Conservation (phyloP, 805 yeast genomes). For the Kluyveromyces aestuarii region DNA sequence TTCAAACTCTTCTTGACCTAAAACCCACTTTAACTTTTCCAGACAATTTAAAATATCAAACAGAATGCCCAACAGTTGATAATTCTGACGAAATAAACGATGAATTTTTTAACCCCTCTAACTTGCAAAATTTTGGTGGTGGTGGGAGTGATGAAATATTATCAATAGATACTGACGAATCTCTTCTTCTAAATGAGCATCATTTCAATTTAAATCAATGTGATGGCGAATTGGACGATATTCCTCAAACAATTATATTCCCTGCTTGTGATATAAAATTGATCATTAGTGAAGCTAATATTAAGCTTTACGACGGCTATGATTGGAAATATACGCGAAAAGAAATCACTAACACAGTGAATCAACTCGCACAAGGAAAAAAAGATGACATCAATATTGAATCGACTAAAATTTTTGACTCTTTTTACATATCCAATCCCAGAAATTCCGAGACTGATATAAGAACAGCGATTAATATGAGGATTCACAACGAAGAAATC, state of each 20-base stretch:
- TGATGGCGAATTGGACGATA: neutral
- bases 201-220: slow-evolving; percentile 9
- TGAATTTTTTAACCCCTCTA: slow-evolving; percentile 13
- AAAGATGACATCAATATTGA: slow-evolving; percentile 5
- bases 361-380: slow-evolving; percentile 39
- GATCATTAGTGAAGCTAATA: slow-evolving; percentile 24
- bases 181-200: slow-evolving; percentile 10
- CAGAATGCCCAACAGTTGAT: slow-evolving; percentile 26
- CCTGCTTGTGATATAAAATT: neutral
- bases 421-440: slow-evolving; percentile 63
- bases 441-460: slow-evolving; percentile 33
- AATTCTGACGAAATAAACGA: slow-evolving; percentile 34
- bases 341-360: slow-evolving; percentile 56
- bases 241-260: neutral
- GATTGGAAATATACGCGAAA: slow-evolving; percentile 80
- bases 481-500: slow-evolving; percentile 32
- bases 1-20: slow-evolving; percentile 61
- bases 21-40: slow-evolving; percentile 56
- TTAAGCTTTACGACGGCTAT: slow-evolving; percentile 76
- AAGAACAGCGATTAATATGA: slow-evolving; percentile 46
- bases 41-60: slow-evolving; percentile 50
- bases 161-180: slow-evolving; percentile 9
- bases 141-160: slow-evolving; percentile 20
- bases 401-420: slow-evolving; percentile 41
- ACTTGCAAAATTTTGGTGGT: slow-evolving; percentile 6